These are phyloP conservation scores for Paracorniculantispora psalliotae DNA, from an alignment of 2,329 filamentous ascomycete genomes.

Conservation along the genomic window DNA sequence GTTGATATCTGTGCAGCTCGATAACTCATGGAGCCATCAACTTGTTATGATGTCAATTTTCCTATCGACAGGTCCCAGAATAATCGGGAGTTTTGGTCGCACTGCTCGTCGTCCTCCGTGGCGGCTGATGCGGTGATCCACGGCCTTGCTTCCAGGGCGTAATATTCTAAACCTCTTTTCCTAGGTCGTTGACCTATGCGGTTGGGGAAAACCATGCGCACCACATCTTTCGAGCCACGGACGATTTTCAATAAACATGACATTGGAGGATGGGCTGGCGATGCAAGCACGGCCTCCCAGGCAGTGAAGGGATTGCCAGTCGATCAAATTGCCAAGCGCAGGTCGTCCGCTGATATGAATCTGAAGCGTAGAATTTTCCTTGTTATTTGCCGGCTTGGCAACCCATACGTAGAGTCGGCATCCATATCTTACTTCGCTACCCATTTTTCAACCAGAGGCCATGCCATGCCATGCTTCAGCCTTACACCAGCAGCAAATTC, in stretches of 20 bases:
- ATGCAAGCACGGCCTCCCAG: neutral
- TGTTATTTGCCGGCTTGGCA: no score
- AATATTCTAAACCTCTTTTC: conserved; percentile 89
- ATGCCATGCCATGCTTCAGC: no score
- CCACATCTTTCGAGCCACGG: conserved; percentile 2
- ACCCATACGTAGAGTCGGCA: no score
- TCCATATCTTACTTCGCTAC: no score
- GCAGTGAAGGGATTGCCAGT: no score
- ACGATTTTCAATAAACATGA: neutral
- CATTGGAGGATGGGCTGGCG: neutral
- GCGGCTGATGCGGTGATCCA: conserved; percentile 58
- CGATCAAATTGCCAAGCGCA: neutral
- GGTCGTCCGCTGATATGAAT: no score
- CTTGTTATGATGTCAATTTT: conserved; percentile 73
- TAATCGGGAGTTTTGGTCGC: conserved; percentile 57
- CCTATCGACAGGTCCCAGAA: conserved; percentile 96
- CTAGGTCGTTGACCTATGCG: conserved; percentile 86
- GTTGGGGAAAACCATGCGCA: conserved; percentile 83
- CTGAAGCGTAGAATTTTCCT: no score
- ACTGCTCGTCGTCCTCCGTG: conserved; percentile 60
- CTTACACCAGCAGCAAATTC: no score
- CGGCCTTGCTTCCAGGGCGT: conserved; percentile 52
- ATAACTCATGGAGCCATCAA: conserved; percentile 77
- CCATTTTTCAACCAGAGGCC: no score
- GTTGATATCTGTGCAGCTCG: conserved; percentile 83